phyloP scores from a whole-genome alignment of 2,329 filamentous ascomycete species.

The Fusarium bulbicola region DNA sequence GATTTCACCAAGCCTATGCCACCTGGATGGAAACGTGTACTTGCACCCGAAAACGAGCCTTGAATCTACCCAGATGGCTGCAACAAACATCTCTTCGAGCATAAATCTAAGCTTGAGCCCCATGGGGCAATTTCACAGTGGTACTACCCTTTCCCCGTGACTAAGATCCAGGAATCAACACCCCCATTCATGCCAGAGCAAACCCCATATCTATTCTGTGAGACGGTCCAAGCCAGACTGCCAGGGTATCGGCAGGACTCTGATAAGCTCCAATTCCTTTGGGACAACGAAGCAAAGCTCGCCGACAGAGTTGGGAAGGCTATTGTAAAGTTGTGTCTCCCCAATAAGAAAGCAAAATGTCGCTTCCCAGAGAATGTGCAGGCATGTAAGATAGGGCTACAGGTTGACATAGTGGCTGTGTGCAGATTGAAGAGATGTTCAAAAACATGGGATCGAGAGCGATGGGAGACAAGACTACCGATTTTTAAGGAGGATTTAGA shows the following conservation, averaged over 20 bases:
- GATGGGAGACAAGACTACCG: not conserved
- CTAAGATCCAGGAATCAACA: not conserved
- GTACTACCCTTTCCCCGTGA: slow-evolving; percentile 14
- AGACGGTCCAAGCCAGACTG: not conserved
- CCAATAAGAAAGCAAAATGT: fast-evolving
- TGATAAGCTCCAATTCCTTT: fast-evolving
- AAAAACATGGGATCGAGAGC: not conserved
- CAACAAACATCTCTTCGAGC: not conserved
- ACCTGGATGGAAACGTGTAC: not conserved
- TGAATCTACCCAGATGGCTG: not conserved
- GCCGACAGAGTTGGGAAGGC: fast-evolving
- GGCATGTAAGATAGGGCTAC: fast-evolving
- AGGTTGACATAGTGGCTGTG: not conserved
- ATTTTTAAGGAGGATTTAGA: not conserved
- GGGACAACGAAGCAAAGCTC: not conserved
- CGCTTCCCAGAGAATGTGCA: not conserved
- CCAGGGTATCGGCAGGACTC: not conserved
- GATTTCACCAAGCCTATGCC: not conserved
- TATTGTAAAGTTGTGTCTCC: not conserved
- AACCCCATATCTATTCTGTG: slow-evolving; percentile 11
- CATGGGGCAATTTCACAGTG: not conserved
- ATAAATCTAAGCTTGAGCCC: not conserved
- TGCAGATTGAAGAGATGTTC: not conserved
- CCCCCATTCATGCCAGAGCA: slow-evolving; percentile 1
- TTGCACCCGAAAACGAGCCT: not conserved